Evolutionary conservation across 176 grass and related monocot species (phyloP).

Genomic region (Saccharum officinarum): DNA sequence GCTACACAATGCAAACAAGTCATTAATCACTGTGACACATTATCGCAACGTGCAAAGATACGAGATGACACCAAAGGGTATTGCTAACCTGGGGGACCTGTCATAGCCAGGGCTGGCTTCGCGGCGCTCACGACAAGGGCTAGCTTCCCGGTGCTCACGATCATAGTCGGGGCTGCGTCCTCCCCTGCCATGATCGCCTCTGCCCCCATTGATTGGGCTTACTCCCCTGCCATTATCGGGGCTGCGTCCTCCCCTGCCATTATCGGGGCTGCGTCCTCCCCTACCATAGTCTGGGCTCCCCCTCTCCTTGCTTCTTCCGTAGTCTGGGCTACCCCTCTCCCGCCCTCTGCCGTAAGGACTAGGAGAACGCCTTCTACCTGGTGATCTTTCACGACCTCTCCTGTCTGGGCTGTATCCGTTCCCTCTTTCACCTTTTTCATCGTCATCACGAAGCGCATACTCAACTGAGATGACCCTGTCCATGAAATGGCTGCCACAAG

Average conservation of each 20-base stretch:
- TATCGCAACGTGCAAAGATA: neutral
- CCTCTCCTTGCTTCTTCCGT: constrained; percentile 52
- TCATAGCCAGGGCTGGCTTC: constrained; percentile 59
- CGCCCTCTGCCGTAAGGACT: constrained; percentile 78
- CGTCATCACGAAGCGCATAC: constrained; percentile 92
- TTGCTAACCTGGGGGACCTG: constrained; percentile 45
- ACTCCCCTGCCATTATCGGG: constrained; percentile 31
- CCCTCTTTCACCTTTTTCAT: constrained; percentile 76
- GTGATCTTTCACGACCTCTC: constrained; percentile 75
- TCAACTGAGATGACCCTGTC: constrained; percentile 95
- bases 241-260: constrained; percentile 44
- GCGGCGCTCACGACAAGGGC: constrained; percentile 35
- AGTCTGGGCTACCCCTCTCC: constrained; percentile 75
- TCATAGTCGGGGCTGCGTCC: constrained; percentile 54
- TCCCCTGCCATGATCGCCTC: constrained; percentile 20
- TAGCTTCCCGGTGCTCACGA: constrained; percentile 35
- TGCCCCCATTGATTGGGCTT: constrained; percentile 26
- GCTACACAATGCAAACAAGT: constrained; percentile 38
- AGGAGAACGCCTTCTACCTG: constrained; percentile 60
- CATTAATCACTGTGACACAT: neutral
- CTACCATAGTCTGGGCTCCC: constrained; percentile 72
- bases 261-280: constrained; percentile 61
- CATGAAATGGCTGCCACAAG: constrained; percentile 69
- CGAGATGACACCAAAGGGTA: neutral
- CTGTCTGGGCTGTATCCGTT: constrained; percentile 84